Conservation (phyloP, 352 stramenopile genomes). For the Blastocystis sp. region DNA sequence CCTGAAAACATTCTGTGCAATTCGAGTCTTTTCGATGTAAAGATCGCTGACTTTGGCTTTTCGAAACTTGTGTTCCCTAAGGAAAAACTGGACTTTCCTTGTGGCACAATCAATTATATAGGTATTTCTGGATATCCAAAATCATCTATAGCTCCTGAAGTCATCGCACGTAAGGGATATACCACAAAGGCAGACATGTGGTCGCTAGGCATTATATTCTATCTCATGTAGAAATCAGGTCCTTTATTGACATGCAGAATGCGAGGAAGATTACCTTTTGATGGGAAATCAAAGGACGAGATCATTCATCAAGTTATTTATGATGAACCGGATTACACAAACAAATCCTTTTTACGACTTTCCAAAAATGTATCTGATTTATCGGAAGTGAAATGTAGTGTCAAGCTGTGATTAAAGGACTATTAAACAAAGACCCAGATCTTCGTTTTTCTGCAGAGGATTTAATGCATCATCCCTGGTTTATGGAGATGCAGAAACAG, state of each 20-base stretch:
- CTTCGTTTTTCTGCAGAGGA: constrained; percentile 75
- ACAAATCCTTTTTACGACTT: constrained; percentile 64
- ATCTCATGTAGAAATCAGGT: constrained; percentile 69
- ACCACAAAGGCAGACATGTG: constrained; percentile 82
- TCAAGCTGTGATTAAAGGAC: constrained; percentile 58
- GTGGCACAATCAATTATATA: constrained; percentile 81
- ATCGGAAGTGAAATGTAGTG: not conserved
- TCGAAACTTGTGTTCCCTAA: constrained; percentile 82
- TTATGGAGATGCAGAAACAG: constrained; percentile 64
- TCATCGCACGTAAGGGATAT: constrained; percentile 79
- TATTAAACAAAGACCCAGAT: constrained; percentile 68
- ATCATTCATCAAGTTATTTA: constrained; percentile 84
- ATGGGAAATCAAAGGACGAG: constrained; percentile 80
- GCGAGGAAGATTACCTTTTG: constrained; percentile 79
- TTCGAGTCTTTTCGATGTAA: constrained; percentile 67
- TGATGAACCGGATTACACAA: constrained; percentile 75
- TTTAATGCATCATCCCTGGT: constrained; percentile 77
- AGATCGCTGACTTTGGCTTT: constrained; percentile 83
- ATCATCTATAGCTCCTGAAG: constrained; percentile 76
- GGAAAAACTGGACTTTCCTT: constrained; percentile 85
- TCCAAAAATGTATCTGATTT: constrained; percentile 63
- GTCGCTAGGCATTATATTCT: constrained; percentile 86
- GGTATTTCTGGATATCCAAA: not conserved
- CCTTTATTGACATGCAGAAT: constrained; percentile 63
- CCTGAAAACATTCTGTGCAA: constrained; percentile 78